Conservation (phyloP, 2,329 filamentous ascomycete genomes). For the Pestalotiopsis sp. region DNA sequence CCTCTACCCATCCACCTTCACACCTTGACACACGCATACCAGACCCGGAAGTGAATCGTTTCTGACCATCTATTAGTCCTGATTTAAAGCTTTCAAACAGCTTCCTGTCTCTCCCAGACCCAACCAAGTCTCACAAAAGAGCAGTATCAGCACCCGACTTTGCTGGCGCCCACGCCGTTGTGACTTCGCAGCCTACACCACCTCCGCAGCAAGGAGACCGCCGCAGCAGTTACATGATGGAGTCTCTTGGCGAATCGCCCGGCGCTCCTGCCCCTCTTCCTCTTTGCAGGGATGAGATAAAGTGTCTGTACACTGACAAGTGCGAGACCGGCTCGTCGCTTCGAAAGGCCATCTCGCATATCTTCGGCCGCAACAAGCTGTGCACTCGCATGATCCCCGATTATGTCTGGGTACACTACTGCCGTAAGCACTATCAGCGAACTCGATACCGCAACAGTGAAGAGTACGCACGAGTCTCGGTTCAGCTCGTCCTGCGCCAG, state of each 20-base stretch:
- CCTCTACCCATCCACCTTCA: neutral
- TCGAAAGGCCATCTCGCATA: slow-evolving; percentile 77
- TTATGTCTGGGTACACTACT: slow-evolving; percentile 73
- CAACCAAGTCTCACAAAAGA: slow-evolving; percentile 43
- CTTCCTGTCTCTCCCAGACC: slow-evolving; percentile 20
- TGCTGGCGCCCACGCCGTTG: slow-evolving; percentile 25
- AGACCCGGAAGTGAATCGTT: neutral
- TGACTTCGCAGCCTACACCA: slow-evolving; percentile 27
- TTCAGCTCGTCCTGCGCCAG: slow-evolving; percentile 62
- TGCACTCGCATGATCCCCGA: slow-evolving; percentile 71
- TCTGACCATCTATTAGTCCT: slow-evolving; percentile 18
- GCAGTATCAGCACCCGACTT: slow-evolving; percentile 51
- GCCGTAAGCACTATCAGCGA: slow-evolving; percentile 82
- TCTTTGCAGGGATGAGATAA: slow-evolving; percentile 13
- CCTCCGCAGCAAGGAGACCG: slow-evolving; percentile 23
- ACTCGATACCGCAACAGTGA: slow-evolving; percentile 66
- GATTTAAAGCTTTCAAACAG: slow-evolving; percentile 11
- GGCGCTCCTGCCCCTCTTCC: slow-evolving; percentile 5
- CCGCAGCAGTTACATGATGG: slow-evolving; percentile 20
- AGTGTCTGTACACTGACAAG: slow-evolving; percentile 56
- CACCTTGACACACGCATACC: neutral
- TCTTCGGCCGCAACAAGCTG: slow-evolving; percentile 81
- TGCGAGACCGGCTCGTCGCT: slow-evolving; percentile 62
- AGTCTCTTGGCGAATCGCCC: slow-evolving; percentile 18
- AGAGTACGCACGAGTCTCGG: slow-evolving; percentile 62